Evolutionary conservation across 371 early-diverging fungal species (phyloP), one percentile per base, ranked within the genome.

Genomic region (Massospora cicadina): DNA sequence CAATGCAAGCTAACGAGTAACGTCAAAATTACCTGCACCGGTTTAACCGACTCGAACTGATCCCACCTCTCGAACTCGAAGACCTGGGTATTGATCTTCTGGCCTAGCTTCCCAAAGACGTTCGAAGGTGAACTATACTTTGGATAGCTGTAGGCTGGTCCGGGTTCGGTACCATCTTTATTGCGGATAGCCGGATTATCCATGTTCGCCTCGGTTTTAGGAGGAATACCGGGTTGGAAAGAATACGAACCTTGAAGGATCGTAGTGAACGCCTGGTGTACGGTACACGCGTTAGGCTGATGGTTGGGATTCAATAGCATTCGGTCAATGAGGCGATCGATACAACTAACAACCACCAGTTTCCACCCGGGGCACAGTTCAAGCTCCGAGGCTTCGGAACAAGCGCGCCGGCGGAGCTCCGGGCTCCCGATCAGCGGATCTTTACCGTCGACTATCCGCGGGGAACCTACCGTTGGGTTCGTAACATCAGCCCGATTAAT

Each of bases 11-110:
- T n/a, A n/a, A n/a, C n/a, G n/a, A n/a, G n/a, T n/a, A n/a, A n/a
- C n/a, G n/a, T n/a, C n/a, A n/a, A n/a, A 21, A 1, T 33, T 63
- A 63, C 63, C 28, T 63, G 43, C 10, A 30, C 21, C 23, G 63
- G 53, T 24, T 33, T 63, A 43, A 53, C 26, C 3, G 17, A 26
- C 27, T 63, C 63, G 29, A 28, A 54, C 29, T 63, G 55, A 54
- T 63, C 63, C 63, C 63, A 63, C 27, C 55, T 21, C 23, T 63
- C 63, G 28, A 63, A 63, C 21, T 63, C 63, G 55, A 63, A 63
- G 13, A 63, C 63, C 55, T 63, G 63, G 29, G 63, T 63, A 26
- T 55, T 30, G 2, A 63, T 63, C 2, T 54, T 5, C 55, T 63
- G 30, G 2, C 63, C 63, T 10, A 63, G 29, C 55, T 63, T 63